Conservation (phyloP, 768 basidiomycete genomes). For the Suillus clintonianus region DNA sequence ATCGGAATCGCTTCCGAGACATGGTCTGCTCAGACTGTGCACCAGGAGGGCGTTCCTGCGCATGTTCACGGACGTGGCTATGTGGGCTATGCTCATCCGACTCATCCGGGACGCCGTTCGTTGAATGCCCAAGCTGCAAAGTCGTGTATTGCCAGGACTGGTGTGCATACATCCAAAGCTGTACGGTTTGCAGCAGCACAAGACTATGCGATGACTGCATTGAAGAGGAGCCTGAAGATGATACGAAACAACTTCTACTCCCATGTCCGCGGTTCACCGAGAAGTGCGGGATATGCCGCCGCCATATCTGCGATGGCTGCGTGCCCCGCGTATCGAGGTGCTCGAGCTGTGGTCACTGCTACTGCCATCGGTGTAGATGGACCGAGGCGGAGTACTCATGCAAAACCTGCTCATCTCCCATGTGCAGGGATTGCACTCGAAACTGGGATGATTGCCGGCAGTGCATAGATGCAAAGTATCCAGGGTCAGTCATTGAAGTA, state of each 20-base stretch:
- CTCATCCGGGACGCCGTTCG: not conserved
- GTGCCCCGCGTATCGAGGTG: not conserved
- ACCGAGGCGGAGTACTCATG: not conserved
- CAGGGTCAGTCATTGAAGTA: not conserved
- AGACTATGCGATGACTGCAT: not conserved
- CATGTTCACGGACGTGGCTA: constrained; percentile 3
- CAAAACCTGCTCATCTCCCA: not conserved
- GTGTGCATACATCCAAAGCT: not conserved
- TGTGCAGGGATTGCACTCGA: constrained; percentile 3
- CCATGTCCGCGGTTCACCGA: not conserved
- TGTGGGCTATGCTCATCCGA: not conserved
- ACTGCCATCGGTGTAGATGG: constrained; percentile 1
- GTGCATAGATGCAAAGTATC: not conserved
- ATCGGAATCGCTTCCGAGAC: not conserved
- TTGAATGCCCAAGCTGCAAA: not conserved
- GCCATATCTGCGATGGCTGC: not conserved
- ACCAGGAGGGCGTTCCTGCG: not conserved
- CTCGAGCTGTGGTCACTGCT: not conserved
- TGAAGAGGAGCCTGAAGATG: not conserved
- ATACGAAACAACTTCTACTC: not conserved
- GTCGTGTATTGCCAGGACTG: not conserved
- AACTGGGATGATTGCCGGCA: constrained; percentile 1
- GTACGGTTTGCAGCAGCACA: constrained; percentile 1
- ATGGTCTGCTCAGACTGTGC: constrained; percentile 1
- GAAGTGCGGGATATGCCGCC: constrained; percentile 1